Evolutionary conservation across 1,284 basidiomycete genomes (phyloP).

Genomic region (Cryptococcus sp.): DNA sequence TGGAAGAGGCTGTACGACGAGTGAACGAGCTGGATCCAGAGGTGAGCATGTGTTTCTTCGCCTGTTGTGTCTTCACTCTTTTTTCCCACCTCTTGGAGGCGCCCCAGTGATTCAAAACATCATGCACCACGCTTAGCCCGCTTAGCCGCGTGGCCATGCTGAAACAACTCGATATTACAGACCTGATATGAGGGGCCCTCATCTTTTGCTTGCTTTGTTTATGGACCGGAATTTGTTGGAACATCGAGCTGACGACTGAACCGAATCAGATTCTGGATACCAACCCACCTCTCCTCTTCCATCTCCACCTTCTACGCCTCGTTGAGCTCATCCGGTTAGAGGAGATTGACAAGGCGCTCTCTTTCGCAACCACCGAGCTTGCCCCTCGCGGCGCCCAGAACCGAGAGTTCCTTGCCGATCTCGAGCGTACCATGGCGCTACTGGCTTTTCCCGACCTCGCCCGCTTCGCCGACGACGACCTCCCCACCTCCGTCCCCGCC

Average conservation of each 20-base stretch:
- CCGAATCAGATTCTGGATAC: constrained; percentile 77
- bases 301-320: constrained; percentile 86
- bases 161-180: constrained; percentile 50
- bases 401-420: constrained; percentile 84
- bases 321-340: constrained; percentile 91
- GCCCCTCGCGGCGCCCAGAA: constrained; percentile 93
- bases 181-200: constrained; percentile 51
- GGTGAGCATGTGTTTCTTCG: constrained; percentile 59
- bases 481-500: constrained; percentile 1
- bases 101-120: constrained; percentile 72
- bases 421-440: constrained; percentile 93
- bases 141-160: constrained; percentile 46
- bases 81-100: background rate
- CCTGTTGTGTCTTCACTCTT: constrained; percentile 6
- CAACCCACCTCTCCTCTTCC: constrained; percentile 85
- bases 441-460: constrained; percentile 72
- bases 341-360: constrained; percentile 71
- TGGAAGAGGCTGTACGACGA: constrained; percentile 86
- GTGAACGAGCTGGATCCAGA: constrained; percentile 96
- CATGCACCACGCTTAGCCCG: constrained; percentile 99
- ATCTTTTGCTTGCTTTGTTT: constrained; percentile 7
- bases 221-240: background rate
- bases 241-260: constrained; percentile 4
- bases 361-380: constrained; percentile 88
- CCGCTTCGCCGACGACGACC: constrained; percentile 39